Conservation (phyloP, 306 rosid genomes). For the Fragaria iinumae region DNA sequence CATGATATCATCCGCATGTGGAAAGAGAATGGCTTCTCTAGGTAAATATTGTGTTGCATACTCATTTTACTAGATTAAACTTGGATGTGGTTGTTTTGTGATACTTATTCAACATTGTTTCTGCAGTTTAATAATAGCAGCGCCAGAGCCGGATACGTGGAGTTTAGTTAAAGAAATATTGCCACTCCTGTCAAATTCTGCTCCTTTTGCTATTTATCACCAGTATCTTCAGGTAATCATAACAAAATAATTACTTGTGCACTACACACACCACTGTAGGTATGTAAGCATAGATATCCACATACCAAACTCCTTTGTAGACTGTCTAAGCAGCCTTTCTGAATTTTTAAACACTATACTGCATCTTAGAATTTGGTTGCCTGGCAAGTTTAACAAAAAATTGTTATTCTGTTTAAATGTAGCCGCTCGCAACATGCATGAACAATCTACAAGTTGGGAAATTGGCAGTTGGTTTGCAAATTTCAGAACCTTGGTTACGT, state of each 20-base stretch:
- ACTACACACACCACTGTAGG: neutral
- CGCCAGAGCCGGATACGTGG: conserved; percentile 85
- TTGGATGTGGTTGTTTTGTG: neutral
- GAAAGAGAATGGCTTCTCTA: conserved; percentile 87
- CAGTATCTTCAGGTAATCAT: conserved; percentile 78
- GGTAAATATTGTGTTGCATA: conserved; percentile 43
- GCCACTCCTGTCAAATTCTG: conserved; percentile 81
- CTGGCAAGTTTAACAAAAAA: neutral
- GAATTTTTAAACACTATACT: neutral
- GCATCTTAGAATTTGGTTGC: neutral
- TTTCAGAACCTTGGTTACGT: conserved; percentile 97
- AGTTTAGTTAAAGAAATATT: conserved; percentile 53
- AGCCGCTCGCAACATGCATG: conserved; percentile 98
- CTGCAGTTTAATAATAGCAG: conserved; percentile 78
- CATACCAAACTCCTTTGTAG: neutral
- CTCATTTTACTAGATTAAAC: neutral
- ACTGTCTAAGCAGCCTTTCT: neutral
- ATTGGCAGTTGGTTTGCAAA: conserved; percentile 92
- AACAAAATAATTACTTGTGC: conserved; percentile 9
- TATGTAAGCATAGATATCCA: neutral
- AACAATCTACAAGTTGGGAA: conserved; percentile 75
- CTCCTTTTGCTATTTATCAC: conserved; percentile 94
- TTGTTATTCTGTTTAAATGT: conserved; percentile 11
- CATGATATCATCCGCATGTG: conserved; percentile 58
- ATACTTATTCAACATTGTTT: neutral